Evolutionary conservation across 352 stramenopile genomes (phyloP), one percentile per base, ranked within the genome.

Genomic region (Phytopythium sindhum): DNA sequence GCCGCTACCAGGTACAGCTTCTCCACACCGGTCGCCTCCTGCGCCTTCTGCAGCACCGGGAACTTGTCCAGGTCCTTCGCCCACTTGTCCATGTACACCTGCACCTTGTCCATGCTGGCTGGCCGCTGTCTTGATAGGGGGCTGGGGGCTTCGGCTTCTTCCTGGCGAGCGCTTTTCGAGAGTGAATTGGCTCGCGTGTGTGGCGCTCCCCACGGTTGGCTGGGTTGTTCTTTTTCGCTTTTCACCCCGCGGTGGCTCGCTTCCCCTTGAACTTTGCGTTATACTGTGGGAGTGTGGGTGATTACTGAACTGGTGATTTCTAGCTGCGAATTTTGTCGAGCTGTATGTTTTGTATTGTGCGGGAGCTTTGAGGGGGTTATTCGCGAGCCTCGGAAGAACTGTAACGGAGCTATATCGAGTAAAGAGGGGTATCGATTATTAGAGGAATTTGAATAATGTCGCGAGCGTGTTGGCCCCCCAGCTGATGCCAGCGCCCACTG

Each of bases 1-100:
- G 79, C 76, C 2, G 74, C 71, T 44, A 95, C 84, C 24, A 97
- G 77, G 75, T 96, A 96, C 66, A 96, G 70, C 70, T 97, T 97
- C 65, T 96, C 86, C 33, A 96, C 78, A 67, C 88, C 88, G 39
- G 88, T 95, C 33, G 84, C 76, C 24, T 90, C 86, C 67, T 96
- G 84, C 57, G 84, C 78, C 66, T 85, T 79, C 69, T 93, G 80
- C 47, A 95, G 70, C n/a, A 90, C 58, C 24, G 78, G 77, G 60
- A 89, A 85, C 74, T 90, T 92, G 57, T 95, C 86, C 52, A 95
- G 73, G 70, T 93, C 84, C 69, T 91, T 91, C 39, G 85, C 86
- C 81, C 80, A 90, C 75, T 94, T 94, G 78, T 91, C 83, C 75
- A 90, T 74, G 73, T 90, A 81, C 67, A 89, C 83, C 73, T 92